Percentiles rank a stretch among this genome's conserved stretches.
Conservation (phyloP, 331 rosid genomes). For the Rosa hybrid region DNA sequence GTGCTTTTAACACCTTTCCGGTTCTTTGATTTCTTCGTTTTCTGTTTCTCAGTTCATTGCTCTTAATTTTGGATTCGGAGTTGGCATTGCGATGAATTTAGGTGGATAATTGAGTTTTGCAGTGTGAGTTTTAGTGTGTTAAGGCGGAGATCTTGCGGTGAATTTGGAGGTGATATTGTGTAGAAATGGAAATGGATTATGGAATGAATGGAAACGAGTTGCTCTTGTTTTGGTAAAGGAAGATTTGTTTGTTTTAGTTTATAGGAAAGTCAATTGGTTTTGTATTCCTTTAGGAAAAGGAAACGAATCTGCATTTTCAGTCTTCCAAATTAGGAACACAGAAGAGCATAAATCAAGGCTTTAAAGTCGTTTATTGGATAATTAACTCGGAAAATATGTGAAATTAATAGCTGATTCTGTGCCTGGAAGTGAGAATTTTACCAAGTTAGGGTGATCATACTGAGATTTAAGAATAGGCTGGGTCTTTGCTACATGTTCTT, state of each 20-base stretch:
- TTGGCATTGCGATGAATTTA: constrained; percentile 20
- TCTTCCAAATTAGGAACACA: constrained; percentile 5
- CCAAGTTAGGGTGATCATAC: background rate
- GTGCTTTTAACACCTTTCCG: constrained; percentile 6
- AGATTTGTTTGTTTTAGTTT: background rate
- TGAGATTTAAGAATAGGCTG: background rate
- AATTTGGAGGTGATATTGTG: background rate
- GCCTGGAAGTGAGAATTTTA: background rate
- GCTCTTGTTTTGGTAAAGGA: background rate
- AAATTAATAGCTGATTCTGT: background rate
- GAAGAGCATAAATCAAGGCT: background rate
- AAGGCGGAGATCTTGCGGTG: background rate
- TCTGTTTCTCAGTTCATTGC: background rate
- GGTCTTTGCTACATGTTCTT: background rate
- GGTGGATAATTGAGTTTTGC: background rate
- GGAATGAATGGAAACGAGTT: background rate
- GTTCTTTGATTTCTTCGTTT: background rate
- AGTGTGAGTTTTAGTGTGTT: background rate
- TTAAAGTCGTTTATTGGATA: background rate
- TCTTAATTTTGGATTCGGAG: constrained; percentile 6
- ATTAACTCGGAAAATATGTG: background rate
- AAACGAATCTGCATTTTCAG: constrained; percentile 3
- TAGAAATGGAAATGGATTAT: background rate
- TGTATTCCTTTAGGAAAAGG: background rate
- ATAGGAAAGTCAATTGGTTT: background rate